These are phyloP conservation scores for Didymella exigua DNA, from an alignment of 2,329 filamentous ascomycete species.

Conservation along the genomic window DNA sequence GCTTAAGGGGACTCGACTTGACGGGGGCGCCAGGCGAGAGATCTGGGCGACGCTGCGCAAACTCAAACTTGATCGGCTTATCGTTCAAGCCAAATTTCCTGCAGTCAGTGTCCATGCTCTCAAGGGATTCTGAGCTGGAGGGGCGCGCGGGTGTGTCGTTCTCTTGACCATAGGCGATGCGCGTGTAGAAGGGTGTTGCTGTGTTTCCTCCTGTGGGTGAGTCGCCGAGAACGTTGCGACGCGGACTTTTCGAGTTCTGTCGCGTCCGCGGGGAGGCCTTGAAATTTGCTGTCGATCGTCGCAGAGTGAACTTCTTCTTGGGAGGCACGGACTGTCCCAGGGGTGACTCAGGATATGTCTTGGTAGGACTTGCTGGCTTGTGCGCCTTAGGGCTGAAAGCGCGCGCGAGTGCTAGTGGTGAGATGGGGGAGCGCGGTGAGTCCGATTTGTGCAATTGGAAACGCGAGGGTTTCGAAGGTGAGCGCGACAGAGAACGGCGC, in stretches of 20 bases:
- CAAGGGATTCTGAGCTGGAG: conserved; percentile 28
- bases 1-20: conserved; percentile 84
- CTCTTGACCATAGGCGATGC: conserved; percentile 56
- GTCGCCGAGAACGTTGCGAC: conserved; percentile 69
- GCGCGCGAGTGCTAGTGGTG: conserved; percentile 52
- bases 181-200: conserved; percentile 58
- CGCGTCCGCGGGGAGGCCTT: conserved; percentile 68
- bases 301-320: conserved; percentile 61
- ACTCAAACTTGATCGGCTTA: conserved; percentile 56
- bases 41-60: conserved; percentile 41
- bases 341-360: conserved; percentile 64
- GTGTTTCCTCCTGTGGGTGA: conserved; percentile 75
- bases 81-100: conserved; percentile 51
- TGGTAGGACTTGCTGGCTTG: conserved; percentile 56
- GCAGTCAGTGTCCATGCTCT: conserved; percentile 44
- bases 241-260: conserved; percentile 75
- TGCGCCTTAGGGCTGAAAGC: conserved; percentile 51
- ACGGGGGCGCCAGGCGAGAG: conserved; percentile 50
- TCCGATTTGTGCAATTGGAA: conserved; percentile 67
- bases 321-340: conserved; percentile 61
- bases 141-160: conserved; percentile 43
- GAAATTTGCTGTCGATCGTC: conserved; percentile 55
- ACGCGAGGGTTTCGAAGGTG: conserved; percentile 79
- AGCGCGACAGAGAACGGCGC: conserved; percentile 85
- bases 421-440: conserved; percentile 49